Percentiles rank a stretch among this genome's conserved stretches.
Conservation (phyloP, 371 early-diverging fungal genomes). For the Lichtheimia ramosa region DNA sequence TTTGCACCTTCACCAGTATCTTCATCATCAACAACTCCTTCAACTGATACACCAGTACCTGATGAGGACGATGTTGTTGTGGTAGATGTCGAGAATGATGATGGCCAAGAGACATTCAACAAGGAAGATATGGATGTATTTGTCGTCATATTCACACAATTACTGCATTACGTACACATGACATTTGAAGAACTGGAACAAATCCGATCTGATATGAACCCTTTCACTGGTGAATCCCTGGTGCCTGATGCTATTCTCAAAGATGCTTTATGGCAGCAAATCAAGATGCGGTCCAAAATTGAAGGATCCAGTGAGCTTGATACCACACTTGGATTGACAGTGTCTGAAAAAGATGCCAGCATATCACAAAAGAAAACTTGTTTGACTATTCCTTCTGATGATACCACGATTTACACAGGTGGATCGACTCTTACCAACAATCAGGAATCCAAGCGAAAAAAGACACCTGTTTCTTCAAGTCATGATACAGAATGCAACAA, state of each 20-base stretch:
- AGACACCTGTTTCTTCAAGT: neutral
- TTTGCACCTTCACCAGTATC: slow-evolving; percentile 10
- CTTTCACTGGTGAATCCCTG: slow-evolving; percentile 33
- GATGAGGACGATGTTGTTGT: neutral
- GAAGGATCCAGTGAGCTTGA: slow-evolving; percentile 45
- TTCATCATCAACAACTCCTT: neutral
- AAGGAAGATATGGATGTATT: slow-evolving; percentile 30
- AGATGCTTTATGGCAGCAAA: slow-evolving; percentile 59
- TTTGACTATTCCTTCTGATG: slow-evolving; percentile 47
- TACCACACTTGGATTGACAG: slow-evolving; percentile 30
- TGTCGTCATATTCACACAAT: slow-evolving; percentile 28
- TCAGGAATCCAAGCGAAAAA: neutral
- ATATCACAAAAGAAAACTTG: neutral
- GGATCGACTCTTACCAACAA: slow-evolving; percentile 31
- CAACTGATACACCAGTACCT: neutral
- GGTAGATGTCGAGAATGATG: slow-evolving; percentile 2
- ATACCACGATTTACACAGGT: slow-evolving; percentile 54
- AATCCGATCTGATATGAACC: slow-evolving; percentile 45
- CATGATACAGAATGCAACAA: neutral
- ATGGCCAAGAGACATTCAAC: neutral
- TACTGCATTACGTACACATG: slow-evolving; percentile 60
- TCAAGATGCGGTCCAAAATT: slow-evolving; percentile 45
- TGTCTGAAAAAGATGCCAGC: neutral
- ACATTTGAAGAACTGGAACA: slow-evolving; percentile 52
- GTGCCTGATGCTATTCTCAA: slow-evolving; percentile 37